phyloP scores from a whole-genome alignment of 148 eudicot genomes.

The Linanthus parryae region DNA sequence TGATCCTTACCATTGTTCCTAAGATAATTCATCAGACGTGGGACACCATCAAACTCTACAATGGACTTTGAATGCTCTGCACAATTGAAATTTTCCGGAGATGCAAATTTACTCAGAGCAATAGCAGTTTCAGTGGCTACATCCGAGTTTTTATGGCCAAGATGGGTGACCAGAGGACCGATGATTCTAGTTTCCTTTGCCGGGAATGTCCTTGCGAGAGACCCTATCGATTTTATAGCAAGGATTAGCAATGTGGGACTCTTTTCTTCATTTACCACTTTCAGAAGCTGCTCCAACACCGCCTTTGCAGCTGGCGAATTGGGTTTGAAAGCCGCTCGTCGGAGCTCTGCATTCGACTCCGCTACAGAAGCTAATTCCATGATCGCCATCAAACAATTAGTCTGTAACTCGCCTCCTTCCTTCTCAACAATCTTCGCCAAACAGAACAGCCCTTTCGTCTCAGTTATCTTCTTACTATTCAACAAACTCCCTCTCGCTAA shows the following conservation, averaged over 20 bases:
- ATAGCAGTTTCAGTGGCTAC: constrained; percentile 60
- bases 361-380: constrained; percentile 81
- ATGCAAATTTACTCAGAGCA: constrained; percentile 56
- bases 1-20: constrained; percentile 34
- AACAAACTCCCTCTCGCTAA: constrained; percentile 46
- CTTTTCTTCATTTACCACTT: constrained; percentile 53
- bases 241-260: constrained; percentile 27
- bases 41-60: constrained; percentile 56
- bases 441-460: constrained; percentile 66
- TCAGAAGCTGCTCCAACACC: constrained; percentile 56
- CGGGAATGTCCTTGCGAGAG: constrained; percentile 56
- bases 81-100: constrained; percentile 50
- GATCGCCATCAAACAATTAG: constrained; percentile 52
- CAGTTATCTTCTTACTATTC: constrained; percentile 70
- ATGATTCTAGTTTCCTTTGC: constrained; percentile 65
- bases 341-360: constrained; percentile 48
- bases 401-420: constrained; percentile 48
- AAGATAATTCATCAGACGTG: constrained; percentile 45
- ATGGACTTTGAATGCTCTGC: constrained; percentile 63
- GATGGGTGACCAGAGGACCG: constrained; percentile 48
- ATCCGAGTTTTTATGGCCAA: constrained; percentile 30
- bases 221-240: constrained; percentile 61
- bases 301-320: constrained; percentile 56
- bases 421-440: constrained; percentile 65
- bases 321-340: constrained; percentile 73